phyloP scores from a whole-genome alignment of 1,284 basidiomycete genomes.

The Takashimella koratensis region DNA sequence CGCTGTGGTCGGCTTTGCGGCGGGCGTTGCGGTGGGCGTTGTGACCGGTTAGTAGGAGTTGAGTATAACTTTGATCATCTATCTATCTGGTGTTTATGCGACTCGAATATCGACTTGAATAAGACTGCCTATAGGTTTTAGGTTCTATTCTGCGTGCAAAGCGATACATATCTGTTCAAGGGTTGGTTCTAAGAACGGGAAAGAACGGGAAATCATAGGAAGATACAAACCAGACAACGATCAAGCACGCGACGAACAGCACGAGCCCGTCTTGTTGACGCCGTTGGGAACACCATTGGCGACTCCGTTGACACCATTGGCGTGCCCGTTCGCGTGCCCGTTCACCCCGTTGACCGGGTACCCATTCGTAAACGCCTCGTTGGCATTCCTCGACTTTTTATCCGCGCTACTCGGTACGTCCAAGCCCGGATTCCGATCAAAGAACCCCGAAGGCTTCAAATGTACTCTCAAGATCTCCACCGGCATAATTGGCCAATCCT shows the following conservation, averaged over 20 bases:
- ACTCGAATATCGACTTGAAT: too few relatives aligned
- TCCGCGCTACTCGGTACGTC: constrained; percentile 35
- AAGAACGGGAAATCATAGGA: neutral
- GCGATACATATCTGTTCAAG: too few relatives aligned
- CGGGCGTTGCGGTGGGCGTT: too few relatives aligned
- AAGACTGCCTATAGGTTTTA: too few relatives aligned
- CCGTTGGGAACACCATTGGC: constrained; percentile 11
- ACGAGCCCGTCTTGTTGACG: neutral
- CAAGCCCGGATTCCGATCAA: constrained; percentile 48
- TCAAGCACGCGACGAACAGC: neutral
- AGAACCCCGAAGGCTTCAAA: constrained; percentile 82
- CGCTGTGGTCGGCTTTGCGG: too few relatives aligned
- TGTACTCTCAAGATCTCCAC: constrained; percentile 68
- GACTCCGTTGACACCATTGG: neutral
- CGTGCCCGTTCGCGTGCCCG: constrained; percentile 1
- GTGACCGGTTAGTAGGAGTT: too few relatives aligned
- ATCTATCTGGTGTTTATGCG: too few relatives aligned
- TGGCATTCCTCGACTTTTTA: constrained; percentile 33
- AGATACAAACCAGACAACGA: neutral
- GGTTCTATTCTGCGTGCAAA: too few relatives aligned
- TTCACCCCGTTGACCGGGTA: neutral
- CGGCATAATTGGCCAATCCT: constrained; percentile 66
- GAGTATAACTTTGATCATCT: too few relatives aligned
- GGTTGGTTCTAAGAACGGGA: too few relatives aligned
- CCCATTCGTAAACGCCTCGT: constrained; percentile 30